These are phyloP conservation scores for Coemansia asiatica DNA, from an alignment of 192 early-diverging fungal species.

Conservation along the genomic window DNA sequence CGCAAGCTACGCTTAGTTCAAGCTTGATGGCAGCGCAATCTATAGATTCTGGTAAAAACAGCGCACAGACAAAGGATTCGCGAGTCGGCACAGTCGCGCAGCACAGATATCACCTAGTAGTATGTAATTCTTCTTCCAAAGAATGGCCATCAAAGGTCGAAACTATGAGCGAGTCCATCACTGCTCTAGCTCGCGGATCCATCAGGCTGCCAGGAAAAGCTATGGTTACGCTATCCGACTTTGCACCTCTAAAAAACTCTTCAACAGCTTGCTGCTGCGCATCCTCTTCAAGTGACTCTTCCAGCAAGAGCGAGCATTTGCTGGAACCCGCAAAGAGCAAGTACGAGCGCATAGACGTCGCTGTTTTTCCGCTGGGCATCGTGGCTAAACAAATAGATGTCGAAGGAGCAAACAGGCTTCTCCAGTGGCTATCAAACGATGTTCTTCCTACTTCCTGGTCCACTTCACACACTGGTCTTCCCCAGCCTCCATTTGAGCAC, in stretches of 20 bases:
- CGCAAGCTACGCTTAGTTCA: not conserved
- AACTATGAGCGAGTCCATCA: constrained; percentile 40
- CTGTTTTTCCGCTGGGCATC: constrained; percentile 40
- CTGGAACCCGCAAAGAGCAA: constrained; percentile 8
- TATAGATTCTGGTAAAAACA: not conserved
- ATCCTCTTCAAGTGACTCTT: not conserved
- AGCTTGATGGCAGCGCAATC: not conserved
- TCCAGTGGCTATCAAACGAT: constrained; percentile 37
- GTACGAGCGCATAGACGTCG: constrained; percentile 35
- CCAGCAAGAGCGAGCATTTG: not conserved
- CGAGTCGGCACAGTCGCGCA: constrained; percentile 39
- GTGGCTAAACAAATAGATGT: constrained; percentile 43
- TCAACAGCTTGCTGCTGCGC: not conserved
- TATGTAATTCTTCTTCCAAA: constrained; percentile 44
- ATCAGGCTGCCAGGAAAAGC: constrained; percentile 37
- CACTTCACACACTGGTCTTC: constrained; percentile 9
- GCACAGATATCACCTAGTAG: constrained; percentile 44
- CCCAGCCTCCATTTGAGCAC: constrained; percentile 39
- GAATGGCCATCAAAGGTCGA: constrained; percentile 51
- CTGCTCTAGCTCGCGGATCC: constrained; percentile 37
- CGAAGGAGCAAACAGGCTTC: constrained; percentile 19
- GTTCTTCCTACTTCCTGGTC: constrained; percentile 39
- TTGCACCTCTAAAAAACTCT: constrained; percentile 20
- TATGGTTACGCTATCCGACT: constrained; percentile 53
- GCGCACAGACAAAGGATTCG: constrained; percentile 13